Conservation (phyloP, 495 filamentous ascomycete genomes). For the Penicillium silybi region DNA sequence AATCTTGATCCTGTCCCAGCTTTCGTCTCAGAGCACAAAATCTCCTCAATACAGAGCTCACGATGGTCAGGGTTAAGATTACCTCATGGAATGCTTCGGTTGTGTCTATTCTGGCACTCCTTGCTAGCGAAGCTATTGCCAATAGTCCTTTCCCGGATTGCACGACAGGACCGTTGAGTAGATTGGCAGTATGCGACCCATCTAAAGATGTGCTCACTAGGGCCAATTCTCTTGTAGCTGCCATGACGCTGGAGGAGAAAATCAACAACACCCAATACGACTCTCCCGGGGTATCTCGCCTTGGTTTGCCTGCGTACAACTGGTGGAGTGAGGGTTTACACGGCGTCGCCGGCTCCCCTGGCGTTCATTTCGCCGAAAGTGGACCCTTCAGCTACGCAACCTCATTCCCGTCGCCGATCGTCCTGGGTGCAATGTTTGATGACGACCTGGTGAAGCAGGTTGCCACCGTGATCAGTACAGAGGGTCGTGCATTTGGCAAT, state of each 20-base stretch:
- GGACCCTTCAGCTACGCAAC: conserved; percentile 51
- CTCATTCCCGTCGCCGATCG: conserved; percentile 52
- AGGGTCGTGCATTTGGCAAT: conserved; percentile 59
- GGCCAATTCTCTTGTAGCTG: conserved; percentile 28
- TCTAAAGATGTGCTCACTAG: conserved; percentile 31
- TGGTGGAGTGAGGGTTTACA: conserved; percentile 50
- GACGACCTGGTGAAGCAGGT: conserved; percentile 47
- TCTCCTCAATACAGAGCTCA: not conserved
- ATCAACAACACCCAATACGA: conserved; percentile 47
- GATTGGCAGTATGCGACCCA: conserved; percentile 33
- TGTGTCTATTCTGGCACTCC: not conserved
- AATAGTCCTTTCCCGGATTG: conserved; percentile 7
- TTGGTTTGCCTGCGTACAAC: conserved; percentile 48
- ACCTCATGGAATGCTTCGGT: not conserved
- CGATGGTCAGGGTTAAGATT: not conserved
- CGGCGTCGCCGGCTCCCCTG: conserved; percentile 47
- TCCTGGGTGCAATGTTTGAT: conserved; percentile 53
- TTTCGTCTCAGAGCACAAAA: not conserved
- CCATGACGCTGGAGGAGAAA: conserved; percentile 40
- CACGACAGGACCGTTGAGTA: conserved; percentile 3
- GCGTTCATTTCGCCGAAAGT: conserved; percentile 41
- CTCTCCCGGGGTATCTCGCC: conserved; percentile 44
- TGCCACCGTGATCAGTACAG: conserved; percentile 49
- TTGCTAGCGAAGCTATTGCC: not conserved
- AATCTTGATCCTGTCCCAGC: not conserved